Base-by-base conservation (phyloP, 1,139 yeast genomes). In the Yamadazyma songkhlaensis region DNA sequence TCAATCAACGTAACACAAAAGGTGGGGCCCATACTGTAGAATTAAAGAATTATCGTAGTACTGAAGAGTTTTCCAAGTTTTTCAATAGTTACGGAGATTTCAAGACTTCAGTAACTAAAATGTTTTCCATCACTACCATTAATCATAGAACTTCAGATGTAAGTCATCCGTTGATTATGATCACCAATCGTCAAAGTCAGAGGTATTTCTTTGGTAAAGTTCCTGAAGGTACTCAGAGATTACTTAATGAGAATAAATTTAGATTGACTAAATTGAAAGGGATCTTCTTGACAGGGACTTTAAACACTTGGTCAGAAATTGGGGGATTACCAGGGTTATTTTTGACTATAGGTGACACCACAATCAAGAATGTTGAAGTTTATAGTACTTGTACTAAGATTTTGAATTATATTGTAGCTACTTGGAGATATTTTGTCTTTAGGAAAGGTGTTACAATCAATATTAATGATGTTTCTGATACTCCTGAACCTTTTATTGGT, bases 261-360 rank as follows among this genome's bases (percentile, higher is more conserved):
- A 66, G 74, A 43, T 62, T 81, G 14, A 74, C 74, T 31, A 81
- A 77, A 46, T 61, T 88, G 25, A 72, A 76, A 38, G 77, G 80
- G 24, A 67, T 90, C 3, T 89, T 87, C 51, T 53, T 90, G 6
- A 81, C 96, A 0, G 98, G 98, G 2, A 67, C 67, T 10, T 48
- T 85, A 10, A 64, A 71, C 36, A 45, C 62, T 9, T 90, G 97
- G 97, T 60, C 74, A 6, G 73, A 81, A 15, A 64, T 89, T 5
- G 90, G 96, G 9, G 98, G 98, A 0, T 60, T 92, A 9, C 97
- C 97, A 0, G 98, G 98, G 0, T 64, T 88, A 49, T 77, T 90
- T 37, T 63, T 92, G 39, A 88, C 97, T 0, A 69, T 85, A n/a
- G 81, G 89, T 38, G 97, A 88, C 50, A 84, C 87, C 44, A 90